A percentile compares a stretch with the other conserved stretches of the same genome.
These are phyloP conservation scores for Striga hermonthica DNA, from an alignment of 305 asterid genomes.

Conservation along the genomic window DNA sequence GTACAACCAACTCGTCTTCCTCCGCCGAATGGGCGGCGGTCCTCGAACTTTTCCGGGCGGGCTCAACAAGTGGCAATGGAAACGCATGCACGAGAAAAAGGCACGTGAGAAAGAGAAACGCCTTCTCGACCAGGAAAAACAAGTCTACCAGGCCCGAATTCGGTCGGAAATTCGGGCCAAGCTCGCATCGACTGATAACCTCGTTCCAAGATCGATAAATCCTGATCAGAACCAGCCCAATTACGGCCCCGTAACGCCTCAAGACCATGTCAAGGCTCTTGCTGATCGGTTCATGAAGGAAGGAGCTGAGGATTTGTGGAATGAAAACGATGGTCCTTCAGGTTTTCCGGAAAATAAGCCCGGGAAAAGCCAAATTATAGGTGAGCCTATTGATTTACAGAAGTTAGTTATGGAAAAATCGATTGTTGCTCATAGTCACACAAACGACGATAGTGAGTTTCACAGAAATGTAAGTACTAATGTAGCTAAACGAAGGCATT, in stretches of 20 bases:
- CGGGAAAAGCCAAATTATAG: conserved; percentile 28
- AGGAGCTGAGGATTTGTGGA: conserved; percentile 97
- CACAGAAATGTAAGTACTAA: conserved; percentile 28
- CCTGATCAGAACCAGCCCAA: conserved; percentile 32
- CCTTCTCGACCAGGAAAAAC: conserved; percentile 85
- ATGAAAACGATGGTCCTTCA: conserved; percentile 68
- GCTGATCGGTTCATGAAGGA: conserved; percentile 95
- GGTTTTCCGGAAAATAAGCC: conserved; percentile 31
- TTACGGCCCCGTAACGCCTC: conserved; percentile 63
- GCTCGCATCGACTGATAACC: conserved; percentile 42
- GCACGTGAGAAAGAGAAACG: conserved; percentile 83
- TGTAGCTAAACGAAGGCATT: conserved; percentile 32
- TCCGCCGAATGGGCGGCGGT: conserved; percentile 90
- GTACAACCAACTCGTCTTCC: conserved; percentile 37
- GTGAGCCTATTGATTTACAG: conserved; percentile 52
- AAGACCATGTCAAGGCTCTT: conserved; percentile 67
- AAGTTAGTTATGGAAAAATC: conserved; percentile 40
- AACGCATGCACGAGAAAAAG: conserved; percentile 91
- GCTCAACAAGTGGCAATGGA: conserved; percentile 97
- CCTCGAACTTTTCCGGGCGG: conserved; percentile 96
- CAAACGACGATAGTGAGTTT: conserved; percentile 11
- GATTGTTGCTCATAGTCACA: conserved; percentile 15
- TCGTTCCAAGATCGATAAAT: conserved; percentile 10
- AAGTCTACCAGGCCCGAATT: conserved; percentile 74
- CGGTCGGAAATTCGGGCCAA: conserved; percentile 74